A percentile compares a stretch with the other conserved stretches of the same genome.
phyloP scores from a whole-genome alignment of 306 rosid species.

The Crotalaria pallida region DNA sequence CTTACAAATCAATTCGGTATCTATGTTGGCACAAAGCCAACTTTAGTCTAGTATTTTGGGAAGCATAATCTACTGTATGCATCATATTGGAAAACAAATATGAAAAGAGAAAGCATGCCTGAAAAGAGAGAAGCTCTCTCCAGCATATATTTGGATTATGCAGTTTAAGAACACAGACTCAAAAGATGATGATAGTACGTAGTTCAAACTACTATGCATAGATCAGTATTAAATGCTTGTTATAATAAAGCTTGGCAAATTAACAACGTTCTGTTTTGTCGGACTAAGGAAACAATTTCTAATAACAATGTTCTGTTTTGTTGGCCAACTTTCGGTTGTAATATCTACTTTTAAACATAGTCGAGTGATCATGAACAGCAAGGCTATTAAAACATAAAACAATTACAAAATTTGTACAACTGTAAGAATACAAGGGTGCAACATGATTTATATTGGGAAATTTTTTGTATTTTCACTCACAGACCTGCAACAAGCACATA shows the following conservation, averaged over 20 bases:
- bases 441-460: background rate
- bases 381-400: background rate
- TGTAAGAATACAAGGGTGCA: background rate
- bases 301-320: background rate
- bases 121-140: background rate
- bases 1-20: background rate
- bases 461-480: background rate
- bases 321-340: background rate
- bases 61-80: background rate
- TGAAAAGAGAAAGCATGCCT: background rate
- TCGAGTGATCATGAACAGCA: background rate
- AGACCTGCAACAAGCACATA: background rate
- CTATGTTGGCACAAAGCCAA: background rate
- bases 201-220: background rate
- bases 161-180: background rate
- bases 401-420: background rate
- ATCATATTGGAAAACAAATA: background rate
- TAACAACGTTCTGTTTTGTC: background rate
- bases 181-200: background rate
- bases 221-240: background rate
- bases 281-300: background rate
- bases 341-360: background rate
- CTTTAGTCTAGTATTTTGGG: background rate
- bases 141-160: background rate
- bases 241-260: conserved; percentile 1